A percentile compares a stretch with the other conserved stretches of the same genome.
Evolutionary conservation across 2,329 filamentous ascomycete species (phyloP).

Genomic region (Diaporthe helianthi): DNA sequence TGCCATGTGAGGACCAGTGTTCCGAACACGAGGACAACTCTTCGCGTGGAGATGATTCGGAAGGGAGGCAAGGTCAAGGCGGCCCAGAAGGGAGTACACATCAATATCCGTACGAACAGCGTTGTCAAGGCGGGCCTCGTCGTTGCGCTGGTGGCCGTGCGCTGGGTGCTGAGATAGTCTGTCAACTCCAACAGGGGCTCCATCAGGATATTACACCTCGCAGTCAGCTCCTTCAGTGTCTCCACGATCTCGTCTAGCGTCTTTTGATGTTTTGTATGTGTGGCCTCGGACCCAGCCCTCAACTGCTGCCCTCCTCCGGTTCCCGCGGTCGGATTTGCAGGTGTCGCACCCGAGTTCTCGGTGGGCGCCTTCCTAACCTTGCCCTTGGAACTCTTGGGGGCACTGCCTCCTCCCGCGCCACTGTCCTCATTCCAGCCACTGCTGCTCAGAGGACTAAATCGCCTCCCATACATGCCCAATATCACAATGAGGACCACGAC

Average conservation of each 20-base stretch:
- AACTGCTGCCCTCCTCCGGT: constrained; percentile 44
- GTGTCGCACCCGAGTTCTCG: constrained; percentile 42
- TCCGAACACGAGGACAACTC: constrained; percentile 84
- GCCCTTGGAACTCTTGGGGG: constrained; percentile 38
- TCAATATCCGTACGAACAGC: constrained; percentile 85
- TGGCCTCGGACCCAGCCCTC: constrained; percentile 61
- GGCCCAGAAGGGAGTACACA: constrained; percentile 90
- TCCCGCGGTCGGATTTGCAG: constrained; percentile 32
- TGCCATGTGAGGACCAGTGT: constrained; percentile 92
- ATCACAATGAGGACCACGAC: constrained; percentile 82
- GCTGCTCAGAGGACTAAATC: constrained; percentile 89
- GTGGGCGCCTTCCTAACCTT: constrained; percentile 29
- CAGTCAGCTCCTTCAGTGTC: constrained; percentile 87
- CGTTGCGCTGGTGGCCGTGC: constrained; percentile 88
- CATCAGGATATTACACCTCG: constrained; percentile 87
- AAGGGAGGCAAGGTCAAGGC: constrained; percentile 81
- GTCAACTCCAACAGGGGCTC: constrained; percentile 89
- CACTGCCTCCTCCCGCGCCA: constrained; percentile 40
- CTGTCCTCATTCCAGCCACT: constrained; percentile 71
- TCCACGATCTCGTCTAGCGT: constrained; percentile 97
- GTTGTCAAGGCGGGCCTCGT: constrained; percentile 89
- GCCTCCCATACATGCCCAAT: constrained; percentile 87
- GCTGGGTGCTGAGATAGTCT: constrained; percentile 90
- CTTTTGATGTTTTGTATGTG: constrained; percentile 82
- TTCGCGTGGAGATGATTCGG: constrained; percentile 83